Base-by-base conservation (phyloP, 2,329 filamentous ascomycete genomes). In the Fusarium beomiforme region DNA sequence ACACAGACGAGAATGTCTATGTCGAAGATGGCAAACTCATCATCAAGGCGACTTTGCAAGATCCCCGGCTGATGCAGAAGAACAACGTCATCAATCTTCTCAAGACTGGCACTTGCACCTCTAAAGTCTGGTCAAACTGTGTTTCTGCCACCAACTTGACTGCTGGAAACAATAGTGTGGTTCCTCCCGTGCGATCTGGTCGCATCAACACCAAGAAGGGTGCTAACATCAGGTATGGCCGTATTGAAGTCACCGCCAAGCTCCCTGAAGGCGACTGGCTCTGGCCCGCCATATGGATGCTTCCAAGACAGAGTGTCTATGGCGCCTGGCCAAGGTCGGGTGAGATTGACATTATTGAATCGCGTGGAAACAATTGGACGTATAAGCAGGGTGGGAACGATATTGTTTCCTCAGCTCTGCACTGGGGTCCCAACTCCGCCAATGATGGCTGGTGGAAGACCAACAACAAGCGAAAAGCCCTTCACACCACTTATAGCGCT, bases 201-300 rank as follows among this genome's bases (percentile, higher is more conserved):
- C 91, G 93, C 67, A 89, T 97, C 82, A 92, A 91, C 82, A 95
- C 92, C 61, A 91, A 88, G 77, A 88, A 88, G 44, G 89, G 91
- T 19, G 89, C 89, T 10, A 86, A 83, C 19, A 93, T 97, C 84
- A 93, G 90, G 81, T 97, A 93, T 78, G 93, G 93, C 50, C 91
- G 92, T 44, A 87, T 97, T 56, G 92, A 97, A 78, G 93, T 97
- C 8, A 90, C 87, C 3, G 93, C 93, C 29, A 91, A 91, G 81
- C 83, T 96, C 31, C 93, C 93, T 8, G 80, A 84, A 50, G 93
- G 93, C 58, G 93, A 96, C 82, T 96, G 93, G 93, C 86, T 97
- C 14, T 96, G 93, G 93, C 93, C 93, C 4, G 93, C 93, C n/a
- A 95, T 97, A 76, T 95, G 92, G 92, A 93, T 97, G 92, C 85